Conservation (phyloP, 1,139 yeast species). For the Nakaseomyces kungkrabaensis region DNA sequence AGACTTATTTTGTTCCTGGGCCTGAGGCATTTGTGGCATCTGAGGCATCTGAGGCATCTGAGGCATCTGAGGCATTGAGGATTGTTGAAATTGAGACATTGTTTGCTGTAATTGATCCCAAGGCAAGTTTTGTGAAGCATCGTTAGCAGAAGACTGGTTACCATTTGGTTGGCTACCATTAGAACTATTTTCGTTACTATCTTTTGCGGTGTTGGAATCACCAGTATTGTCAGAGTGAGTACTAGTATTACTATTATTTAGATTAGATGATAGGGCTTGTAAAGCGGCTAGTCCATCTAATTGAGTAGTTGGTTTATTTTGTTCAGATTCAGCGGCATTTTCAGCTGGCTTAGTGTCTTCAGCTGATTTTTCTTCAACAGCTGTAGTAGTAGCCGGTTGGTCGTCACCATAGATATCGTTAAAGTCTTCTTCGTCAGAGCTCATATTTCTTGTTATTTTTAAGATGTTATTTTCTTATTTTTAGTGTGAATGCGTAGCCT, state of each 20-base stretch:
- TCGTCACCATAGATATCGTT: conserved; percentile 57
- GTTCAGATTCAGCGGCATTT: not conserved
- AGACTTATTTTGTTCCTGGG: not conserved
- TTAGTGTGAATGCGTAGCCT: not conserved
- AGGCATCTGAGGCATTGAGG: conserved; percentile 10
- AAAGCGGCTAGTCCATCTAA: conserved; percentile 9
- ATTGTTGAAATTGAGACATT: conserved; percentile 33
- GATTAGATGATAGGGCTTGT: conserved; percentile 17
- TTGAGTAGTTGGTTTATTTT: conserved; percentile 6
- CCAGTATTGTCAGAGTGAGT: conserved; percentile 16
- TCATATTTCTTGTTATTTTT: conserved; percentile 15
- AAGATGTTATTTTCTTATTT: not conserved
- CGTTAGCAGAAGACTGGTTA: not conserved
- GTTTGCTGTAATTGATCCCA: conserved; percentile 30
- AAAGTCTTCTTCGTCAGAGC: conserved; percentile 75
- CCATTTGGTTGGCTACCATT: not conserved
- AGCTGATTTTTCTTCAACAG: conserved; percentile 7
- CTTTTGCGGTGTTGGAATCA: conserved; percentile 6
- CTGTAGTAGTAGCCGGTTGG: conserved; percentile 1
- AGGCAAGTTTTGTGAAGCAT: conserved; percentile 20
- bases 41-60: not conserved
- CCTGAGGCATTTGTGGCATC: not conserved
- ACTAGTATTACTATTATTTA: conserved; percentile 29
- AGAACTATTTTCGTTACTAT: not conserved
- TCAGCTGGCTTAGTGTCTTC: conserved; percentile 5